A percentile compares a stretch with the other conserved stretches of the same genome.
These are phyloP conservation scores for Candida khao-thaluensis DNA, from an alignment of 805 yeast genomes.

Conservation along the genomic window DNA sequence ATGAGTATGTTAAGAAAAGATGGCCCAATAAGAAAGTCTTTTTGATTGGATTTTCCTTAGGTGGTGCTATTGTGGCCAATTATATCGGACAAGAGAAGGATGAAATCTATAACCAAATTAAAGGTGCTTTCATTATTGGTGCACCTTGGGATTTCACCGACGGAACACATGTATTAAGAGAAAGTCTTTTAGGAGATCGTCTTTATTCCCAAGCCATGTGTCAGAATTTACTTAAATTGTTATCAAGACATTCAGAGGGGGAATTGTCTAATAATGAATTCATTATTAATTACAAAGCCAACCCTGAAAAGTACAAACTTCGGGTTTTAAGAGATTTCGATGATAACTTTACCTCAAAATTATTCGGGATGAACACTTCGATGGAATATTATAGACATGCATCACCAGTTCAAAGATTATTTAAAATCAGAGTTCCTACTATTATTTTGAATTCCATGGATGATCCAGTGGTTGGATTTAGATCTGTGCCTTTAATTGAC, in stretches of 20 bases:
- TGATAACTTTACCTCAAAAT: constrained; percentile 55
- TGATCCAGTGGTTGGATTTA: constrained; percentile 63
- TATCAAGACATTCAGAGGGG: constrained; percentile 31
- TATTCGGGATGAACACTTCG: constrained; percentile 63
- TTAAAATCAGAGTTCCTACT: constrained; percentile 59
- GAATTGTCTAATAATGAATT: constrained; percentile 23
- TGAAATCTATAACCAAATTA: constrained; percentile 48
- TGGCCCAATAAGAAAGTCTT: constrained; percentile 67
- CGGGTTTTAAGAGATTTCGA: constrained; percentile 57
- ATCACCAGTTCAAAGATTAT: constrained; percentile 56
- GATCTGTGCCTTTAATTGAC: constrained; percentile 52
- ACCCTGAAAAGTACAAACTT: constrained; percentile 32
- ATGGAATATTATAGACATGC: constrained; percentile 64
- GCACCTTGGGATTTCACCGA: constrained; percentile 73
- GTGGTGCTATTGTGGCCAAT: constrained; percentile 64
- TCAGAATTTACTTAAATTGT: constrained; percentile 33
- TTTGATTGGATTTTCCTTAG: constrained; percentile 69
- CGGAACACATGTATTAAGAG: constrained; percentile 47
- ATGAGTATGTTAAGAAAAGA: constrained; percentile 45
- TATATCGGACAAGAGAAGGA: constrained; percentile 64
- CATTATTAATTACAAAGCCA: constrained; percentile 25
- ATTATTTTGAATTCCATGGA: constrained; percentile 60
- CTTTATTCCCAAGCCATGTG: constrained; percentile 46
- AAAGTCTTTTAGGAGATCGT: constrained; percentile 37
- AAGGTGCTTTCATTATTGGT: constrained; percentile 60